These are phyloP conservation scores for Camelina sativa DNA, from an alignment of 345 rosid species.

Conservation along the genomic window DNA sequence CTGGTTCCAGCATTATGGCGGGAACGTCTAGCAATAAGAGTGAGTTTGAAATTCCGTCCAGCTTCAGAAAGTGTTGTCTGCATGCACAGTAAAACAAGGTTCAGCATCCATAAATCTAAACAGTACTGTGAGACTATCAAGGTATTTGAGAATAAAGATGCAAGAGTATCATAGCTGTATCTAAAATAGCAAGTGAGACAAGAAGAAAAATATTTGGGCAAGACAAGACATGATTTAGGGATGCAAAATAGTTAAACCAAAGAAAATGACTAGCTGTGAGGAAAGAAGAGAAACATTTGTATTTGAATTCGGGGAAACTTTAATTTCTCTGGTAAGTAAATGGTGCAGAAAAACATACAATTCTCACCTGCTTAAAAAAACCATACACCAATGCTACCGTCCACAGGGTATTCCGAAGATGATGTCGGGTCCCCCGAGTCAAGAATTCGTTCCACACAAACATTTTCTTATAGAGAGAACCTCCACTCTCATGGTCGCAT, in stretches of 20 bases:
- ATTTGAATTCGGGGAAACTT: background rate
- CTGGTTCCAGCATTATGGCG: conserved; percentile 98
- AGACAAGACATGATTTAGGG: conserved; percentile 11
- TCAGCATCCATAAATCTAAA: conserved; percentile 23
- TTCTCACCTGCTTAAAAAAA: conserved; percentile 90
- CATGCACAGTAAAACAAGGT: conserved; percentile 44
- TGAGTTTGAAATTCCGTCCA: conserved; percentile 78
- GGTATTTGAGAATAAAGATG: conserved; percentile 18
- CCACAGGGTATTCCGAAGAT: conserved; percentile 90
- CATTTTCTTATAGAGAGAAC: conserved; percentile 83
- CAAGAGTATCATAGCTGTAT: conserved; percentile 9
- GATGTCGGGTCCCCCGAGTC: conserved; percentile 87
- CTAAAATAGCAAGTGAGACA: conserved; percentile 16
- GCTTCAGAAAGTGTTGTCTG: conserved; percentile 73
- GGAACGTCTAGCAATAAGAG: conserved; percentile 97
- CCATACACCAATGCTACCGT: conserved; percentile 98
- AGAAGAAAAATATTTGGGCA: background rate
- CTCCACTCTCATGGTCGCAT: conserved; percentile 69
- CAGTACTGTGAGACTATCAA: conserved; percentile 11
- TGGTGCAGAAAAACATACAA: conserved; percentile 34
- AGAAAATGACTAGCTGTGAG: conserved; percentile 28
- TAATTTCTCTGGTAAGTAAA: conserved; percentile 21
- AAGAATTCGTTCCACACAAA: conserved; percentile 99
- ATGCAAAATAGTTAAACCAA: background rate
- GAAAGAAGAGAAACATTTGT: background rate